Conservation (phyloP, 768 basidiomycete genomes). For the Tephrocybe sp. region DNA sequence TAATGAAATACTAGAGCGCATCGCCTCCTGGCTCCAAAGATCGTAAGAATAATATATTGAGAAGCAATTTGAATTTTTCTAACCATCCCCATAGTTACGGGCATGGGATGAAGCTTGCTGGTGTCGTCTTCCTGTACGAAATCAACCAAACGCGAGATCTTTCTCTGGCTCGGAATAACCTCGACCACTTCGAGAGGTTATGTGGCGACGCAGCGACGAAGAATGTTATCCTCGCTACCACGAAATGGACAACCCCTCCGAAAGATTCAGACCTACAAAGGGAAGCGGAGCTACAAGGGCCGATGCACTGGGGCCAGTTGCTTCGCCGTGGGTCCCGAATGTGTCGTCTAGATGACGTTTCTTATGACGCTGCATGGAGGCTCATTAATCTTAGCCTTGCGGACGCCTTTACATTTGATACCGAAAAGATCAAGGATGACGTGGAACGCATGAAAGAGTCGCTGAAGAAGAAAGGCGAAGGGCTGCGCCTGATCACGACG, state of each 20-base stretch:
- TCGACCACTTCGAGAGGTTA: slow-evolving; percentile 11
- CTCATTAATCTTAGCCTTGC: slow-evolving; percentile 13
- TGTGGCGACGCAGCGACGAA: slow-evolving; percentile 11
- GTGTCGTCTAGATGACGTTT: slow-evolving; percentile 12
- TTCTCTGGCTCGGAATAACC: slow-evolving; percentile 8
- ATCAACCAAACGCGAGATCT: slow-evolving; percentile 13
- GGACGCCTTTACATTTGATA: slow-evolving; percentile 12
- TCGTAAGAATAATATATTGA: slow-evolving; percentile 1
- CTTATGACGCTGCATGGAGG: slow-evolving; percentile 14
- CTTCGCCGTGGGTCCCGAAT: slow-evolving; percentile 14
- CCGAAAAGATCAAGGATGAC: slow-evolving; percentile 6
- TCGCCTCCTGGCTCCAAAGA: slow-evolving; percentile 10
- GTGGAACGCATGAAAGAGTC: slow-evolving; percentile 5
- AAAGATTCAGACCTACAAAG: slow-evolving; percentile 6
- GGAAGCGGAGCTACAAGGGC: slow-evolving; percentile 5
- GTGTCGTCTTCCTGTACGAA: slow-evolving; percentile 15
- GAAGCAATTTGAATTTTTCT: neutral
- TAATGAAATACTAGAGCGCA: slow-evolving; percentile 7
- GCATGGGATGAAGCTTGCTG: slow-evolving; percentile 13
- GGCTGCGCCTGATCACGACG: neutral
- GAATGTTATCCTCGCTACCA: slow-evolving; percentile 16
- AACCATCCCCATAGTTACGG: slow-evolving; percentile 1
- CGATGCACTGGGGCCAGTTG: slow-evolving; percentile 12
- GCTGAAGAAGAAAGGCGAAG: slow-evolving; percentile 3
- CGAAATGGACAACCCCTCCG: slow-evolving; percentile 13